phyloP scores from a whole-genome alignment of 1,284 basidiomycete genomes.

The Tilletia setariae region DNA sequence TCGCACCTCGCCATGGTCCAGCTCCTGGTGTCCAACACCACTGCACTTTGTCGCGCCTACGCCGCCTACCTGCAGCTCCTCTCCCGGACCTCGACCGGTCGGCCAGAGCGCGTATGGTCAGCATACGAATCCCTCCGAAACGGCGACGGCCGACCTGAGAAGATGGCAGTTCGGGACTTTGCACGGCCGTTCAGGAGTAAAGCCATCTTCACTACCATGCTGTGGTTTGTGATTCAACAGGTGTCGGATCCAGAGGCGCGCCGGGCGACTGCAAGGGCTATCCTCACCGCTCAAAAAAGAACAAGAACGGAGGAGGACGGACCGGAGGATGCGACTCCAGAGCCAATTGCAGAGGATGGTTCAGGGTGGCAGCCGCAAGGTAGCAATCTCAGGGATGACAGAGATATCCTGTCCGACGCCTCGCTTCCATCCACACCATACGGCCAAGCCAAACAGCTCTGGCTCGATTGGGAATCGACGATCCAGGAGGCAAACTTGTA shows the following conservation, averaged over 20 bases:
- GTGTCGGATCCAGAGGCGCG: not conserved
- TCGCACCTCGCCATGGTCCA: not conserved
- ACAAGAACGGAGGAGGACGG: not conserved
- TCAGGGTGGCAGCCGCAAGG: not conserved
- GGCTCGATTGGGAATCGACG: conserved; percentile 9
- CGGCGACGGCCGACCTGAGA: not conserved
- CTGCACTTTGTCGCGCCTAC: not conserved
- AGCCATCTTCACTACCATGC: conserved; percentile 10
- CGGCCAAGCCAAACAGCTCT: conserved; percentile 5
- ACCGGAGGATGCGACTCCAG: not conserved
- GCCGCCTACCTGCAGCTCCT: not conserved
- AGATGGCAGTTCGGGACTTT: not conserved
- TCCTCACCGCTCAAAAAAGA: not conserved
- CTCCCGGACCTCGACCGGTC: not conserved
- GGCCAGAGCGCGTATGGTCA: not conserved
- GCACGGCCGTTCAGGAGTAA: conserved; percentile 4
- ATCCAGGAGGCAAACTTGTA: not conserved
- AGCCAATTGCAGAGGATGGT: not conserved
- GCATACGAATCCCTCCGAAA: not conserved
- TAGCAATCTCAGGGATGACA: not conserved
- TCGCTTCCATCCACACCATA: not conserved
- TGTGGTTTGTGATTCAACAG: not conserved
- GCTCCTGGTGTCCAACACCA: not conserved
- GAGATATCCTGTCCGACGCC: not conserved
- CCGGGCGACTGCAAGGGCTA: not conserved